These are phyloP conservation scores for Alternaria longipes DNA, from an alignment of 2,329 filamentous ascomycete genomes.

Conservation along the genomic window DNA sequence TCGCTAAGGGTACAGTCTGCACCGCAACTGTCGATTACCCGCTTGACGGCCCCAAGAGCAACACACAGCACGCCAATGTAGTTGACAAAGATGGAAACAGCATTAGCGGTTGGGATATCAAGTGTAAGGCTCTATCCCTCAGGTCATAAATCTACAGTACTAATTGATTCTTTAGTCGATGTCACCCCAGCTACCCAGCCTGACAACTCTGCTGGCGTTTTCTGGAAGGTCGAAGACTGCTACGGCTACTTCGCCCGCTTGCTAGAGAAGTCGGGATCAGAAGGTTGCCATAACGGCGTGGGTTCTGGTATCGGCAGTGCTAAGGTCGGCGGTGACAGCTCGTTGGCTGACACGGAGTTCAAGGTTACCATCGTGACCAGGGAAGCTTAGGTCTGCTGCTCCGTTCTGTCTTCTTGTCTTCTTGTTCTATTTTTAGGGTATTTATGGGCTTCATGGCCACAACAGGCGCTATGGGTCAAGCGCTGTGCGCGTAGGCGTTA, in stretches of 20 bases:
- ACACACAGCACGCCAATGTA: constrained; percentile 30
- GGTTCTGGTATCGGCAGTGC: constrained; percentile 36
- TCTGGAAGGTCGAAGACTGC: constrained; percentile 39
- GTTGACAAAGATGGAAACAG: constrained; percentile 24
- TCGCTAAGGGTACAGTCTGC: constrained; percentile 27
- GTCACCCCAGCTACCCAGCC: constrained; percentile 34
- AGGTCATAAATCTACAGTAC: constrained; percentile 3
- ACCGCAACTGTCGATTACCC: constrained; percentile 26
- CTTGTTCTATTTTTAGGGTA: not conserved
- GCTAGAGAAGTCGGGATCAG: constrained; percentile 25
- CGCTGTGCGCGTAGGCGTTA: not conserved
- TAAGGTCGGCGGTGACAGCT: constrained; percentile 30
- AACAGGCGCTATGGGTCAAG: not conserved
- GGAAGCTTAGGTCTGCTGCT: not conserved
- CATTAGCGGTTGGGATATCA: constrained; percentile 28
- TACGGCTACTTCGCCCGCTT: constrained; percentile 41
- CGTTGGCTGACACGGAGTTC: constrained; percentile 37
- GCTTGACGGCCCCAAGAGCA: constrained; percentile 29
- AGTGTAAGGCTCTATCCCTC: constrained; percentile 25
- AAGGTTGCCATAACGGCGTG: constrained; percentile 30
- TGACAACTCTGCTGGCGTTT: constrained; percentile 23
- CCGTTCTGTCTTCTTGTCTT: not conserved
- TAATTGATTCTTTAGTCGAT: constrained; percentile 25
- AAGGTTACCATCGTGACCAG: constrained; percentile 28
- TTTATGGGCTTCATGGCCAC: not conserved